These are phyloP conservation scores for Ogataea methylovora DNA, from an alignment of 805 yeast genomes.

Conservation along the genomic window DNA sequence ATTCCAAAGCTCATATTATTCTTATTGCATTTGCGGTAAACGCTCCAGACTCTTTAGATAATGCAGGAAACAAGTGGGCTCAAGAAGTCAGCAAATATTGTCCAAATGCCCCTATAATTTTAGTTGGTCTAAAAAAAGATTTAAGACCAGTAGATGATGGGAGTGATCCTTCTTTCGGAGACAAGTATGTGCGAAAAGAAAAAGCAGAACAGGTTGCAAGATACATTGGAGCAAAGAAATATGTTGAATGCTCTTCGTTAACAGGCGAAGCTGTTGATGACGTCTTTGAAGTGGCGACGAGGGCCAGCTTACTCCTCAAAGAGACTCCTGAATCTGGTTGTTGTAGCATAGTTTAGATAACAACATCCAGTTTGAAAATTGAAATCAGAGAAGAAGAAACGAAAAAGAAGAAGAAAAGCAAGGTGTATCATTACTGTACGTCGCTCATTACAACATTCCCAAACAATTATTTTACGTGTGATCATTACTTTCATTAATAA, in stretches of 20 bases:
- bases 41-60: constrained; percentile 75
- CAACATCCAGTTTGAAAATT: no score
- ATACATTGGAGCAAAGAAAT: constrained; percentile 74
- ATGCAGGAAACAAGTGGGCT: constrained; percentile 83
- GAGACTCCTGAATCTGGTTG: constrained; percentile 35
- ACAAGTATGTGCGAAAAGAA: constrained; percentile 42
- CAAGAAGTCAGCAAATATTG: constrained; percentile 76
- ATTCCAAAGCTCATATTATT: constrained; percentile 80
- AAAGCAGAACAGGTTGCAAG: constrained; percentile 68
- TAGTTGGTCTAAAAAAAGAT: constrained; percentile 84
- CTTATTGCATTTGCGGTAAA: constrained; percentile 82
- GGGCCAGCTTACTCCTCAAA: constrained; percentile 62
- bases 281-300: constrained; percentile 84
- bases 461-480: no score
- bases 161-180: constrained; percentile 23
- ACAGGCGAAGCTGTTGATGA: constrained; percentile 95
- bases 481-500: no score
- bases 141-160: constrained; percentile 40
- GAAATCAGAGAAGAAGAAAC: no score
- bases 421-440: no score
- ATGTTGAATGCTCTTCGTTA: constrained; percentile 83
- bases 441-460: no score
- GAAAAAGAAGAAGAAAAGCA: no score
- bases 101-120: constrained; percentile 67
- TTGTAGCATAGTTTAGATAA: constrained; percentile 30